Conservation (phyloP, 2,329 filamentous ascomycete species). For the Pleurostoma richardsiae region DNA sequence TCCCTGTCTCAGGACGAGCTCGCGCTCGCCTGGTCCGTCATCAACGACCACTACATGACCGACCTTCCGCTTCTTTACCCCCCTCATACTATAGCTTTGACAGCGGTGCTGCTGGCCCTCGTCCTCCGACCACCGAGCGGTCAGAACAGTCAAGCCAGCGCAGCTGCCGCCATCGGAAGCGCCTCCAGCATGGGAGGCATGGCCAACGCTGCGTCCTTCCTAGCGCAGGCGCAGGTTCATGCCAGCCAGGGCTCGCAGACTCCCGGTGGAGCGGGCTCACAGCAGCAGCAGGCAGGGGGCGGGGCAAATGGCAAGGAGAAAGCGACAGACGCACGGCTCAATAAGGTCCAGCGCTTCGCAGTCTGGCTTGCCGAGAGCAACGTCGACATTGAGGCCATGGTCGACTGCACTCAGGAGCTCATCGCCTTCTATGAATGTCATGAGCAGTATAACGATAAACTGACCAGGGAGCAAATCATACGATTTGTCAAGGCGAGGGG, state of each 20-base stretch:
- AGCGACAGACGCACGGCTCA: slow-evolving; percentile 50
- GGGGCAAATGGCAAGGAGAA: slow-evolving; percentile 33
- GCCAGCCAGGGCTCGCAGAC: slow-evolving; percentile 1
- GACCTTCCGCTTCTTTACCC: slow-evolving; percentile 82
- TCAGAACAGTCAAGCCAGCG: slow-evolving; percentile 22
- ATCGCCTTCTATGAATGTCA: slow-evolving; percentile 79
- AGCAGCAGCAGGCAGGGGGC: slow-evolving; percentile 7
- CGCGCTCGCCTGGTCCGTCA: slow-evolving; percentile 71
- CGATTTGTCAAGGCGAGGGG: slow-evolving; percentile 54
- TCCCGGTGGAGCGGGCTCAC: background rate
- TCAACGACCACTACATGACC: slow-evolving; percentile 91
- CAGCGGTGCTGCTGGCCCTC: slow-evolving; percentile 78
- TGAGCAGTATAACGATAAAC: slow-evolving; percentile 57
- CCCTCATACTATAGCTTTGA: slow-evolving; percentile 85
- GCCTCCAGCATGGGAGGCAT: slow-evolving; percentile 27
- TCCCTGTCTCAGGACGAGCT: slow-evolving; percentile 72
- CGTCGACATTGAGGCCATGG: slow-evolving; percentile 77
- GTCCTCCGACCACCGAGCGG: slow-evolving; percentile 62
- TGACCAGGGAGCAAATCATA: slow-evolving; percentile 52
- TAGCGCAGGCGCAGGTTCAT: slow-evolving; percentile 39
- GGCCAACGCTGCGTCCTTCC: slow-evolving; percentile 43
- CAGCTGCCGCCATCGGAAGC: slow-evolving; percentile 7
- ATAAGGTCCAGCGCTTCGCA: slow-evolving; percentile 61
- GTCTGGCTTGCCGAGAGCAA: slow-evolving; percentile 83
- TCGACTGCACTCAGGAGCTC: slow-evolving; percentile 87